These are phyloP conservation scores for Suillus occidentalis DNA, from an alignment of 768 basidiomycete genomes.

Conservation along the genomic window DNA sequence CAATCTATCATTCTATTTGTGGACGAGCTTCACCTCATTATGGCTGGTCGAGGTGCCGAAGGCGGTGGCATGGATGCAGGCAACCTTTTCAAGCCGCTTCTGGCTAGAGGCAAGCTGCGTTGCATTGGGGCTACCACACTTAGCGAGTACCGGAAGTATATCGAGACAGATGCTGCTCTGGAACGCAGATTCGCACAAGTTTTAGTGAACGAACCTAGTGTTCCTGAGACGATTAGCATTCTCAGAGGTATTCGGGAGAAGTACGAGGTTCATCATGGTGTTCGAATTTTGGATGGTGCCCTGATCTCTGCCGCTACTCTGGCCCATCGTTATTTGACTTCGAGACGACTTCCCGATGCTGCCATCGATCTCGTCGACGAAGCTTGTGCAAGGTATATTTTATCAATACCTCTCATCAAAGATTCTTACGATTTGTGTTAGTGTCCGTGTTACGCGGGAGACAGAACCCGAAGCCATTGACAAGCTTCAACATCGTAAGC, in stretches of 20 bases:
- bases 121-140: slow-evolving; percentile 92
- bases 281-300: slow-evolving; percentile 84
- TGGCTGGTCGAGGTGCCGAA: slow-evolving; percentile 81
- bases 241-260: slow-evolving; percentile 93
- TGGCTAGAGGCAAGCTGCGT: slow-evolving; percentile 79
- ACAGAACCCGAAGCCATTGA: slow-evolving; percentile 94
- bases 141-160: slow-evolving; percentile 88
- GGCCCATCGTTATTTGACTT: slow-evolving; percentile 90
- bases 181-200: slow-evolving; percentile 95
- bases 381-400: slow-evolving; percentile 76
- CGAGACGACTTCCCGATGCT: slow-evolving; percentile 74
- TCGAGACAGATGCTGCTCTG: slow-evolving; percentile 89
- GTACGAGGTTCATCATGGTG: slow-evolving; percentile 91
- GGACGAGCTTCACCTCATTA: slow-evolving; percentile 92
- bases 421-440: slow-evolving; percentile 29
- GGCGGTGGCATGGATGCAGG: slow-evolving; percentile 93
- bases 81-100: slow-evolving; percentile 88
- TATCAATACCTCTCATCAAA: neutral
- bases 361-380: slow-evolving; percentile 94
- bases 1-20: slow-evolving; percentile 89
- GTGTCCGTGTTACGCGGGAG: slow-evolving; percentile 89
- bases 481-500: slow-evolving; percentile 81
- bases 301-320: slow-evolving; percentile 88
- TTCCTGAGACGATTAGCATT: slow-evolving; percentile 89
- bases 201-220: slow-evolving; percentile 85